Conservation (phyloP, 2,329 filamentous ascomycete species). For the Microcyclosporella mali region DNA sequence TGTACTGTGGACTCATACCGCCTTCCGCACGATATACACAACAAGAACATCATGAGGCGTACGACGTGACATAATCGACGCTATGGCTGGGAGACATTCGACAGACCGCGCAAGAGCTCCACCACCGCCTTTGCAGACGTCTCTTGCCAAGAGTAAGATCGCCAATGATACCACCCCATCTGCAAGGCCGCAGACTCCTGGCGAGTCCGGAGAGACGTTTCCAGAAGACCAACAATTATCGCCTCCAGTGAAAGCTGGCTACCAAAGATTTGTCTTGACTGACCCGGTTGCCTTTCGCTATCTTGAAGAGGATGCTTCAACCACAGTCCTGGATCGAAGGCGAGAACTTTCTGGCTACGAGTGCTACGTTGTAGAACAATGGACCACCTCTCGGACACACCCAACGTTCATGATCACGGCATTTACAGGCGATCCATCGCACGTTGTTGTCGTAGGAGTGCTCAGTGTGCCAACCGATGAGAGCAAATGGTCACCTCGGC, state of each 20-base stretch:
- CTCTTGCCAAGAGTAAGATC: not conserved
- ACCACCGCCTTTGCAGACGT: constrained; percentile 12
- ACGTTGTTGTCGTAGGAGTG: constrained; percentile 72
- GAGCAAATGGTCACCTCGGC: constrained; percentile 66
- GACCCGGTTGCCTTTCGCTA: constrained; percentile 65
- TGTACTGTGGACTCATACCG: too few species aligned
- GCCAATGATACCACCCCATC: constrained; percentile 8
- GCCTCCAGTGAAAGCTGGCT: constrained; percentile 27
- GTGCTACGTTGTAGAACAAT: constrained; percentile 92
- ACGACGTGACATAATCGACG: not conserved
- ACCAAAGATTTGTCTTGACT: constrained; percentile 58
- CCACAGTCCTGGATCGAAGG: constrained; percentile 66
- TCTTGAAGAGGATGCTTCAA: constrained; percentile 76
- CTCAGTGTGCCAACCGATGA: constrained; percentile 78
- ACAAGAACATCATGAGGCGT: too few species aligned
- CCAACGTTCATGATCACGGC: constrained; percentile 89
- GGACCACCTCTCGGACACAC: constrained; percentile 85
- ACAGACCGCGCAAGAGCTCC: not conserved
- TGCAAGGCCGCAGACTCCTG: constrained; percentile 10
- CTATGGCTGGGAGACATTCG: too few species aligned
- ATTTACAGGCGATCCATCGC: constrained; percentile 79
- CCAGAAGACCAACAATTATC: constrained; percentile 3
- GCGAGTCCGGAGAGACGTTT: constrained; percentile 3
- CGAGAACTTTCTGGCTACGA: constrained; percentile 75
- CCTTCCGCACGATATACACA: too few species aligned